phyloP scores from a whole-genome alignment of 2,329 filamentous ascomycete genomes.

The Coniochaeta prunicola region DNA sequence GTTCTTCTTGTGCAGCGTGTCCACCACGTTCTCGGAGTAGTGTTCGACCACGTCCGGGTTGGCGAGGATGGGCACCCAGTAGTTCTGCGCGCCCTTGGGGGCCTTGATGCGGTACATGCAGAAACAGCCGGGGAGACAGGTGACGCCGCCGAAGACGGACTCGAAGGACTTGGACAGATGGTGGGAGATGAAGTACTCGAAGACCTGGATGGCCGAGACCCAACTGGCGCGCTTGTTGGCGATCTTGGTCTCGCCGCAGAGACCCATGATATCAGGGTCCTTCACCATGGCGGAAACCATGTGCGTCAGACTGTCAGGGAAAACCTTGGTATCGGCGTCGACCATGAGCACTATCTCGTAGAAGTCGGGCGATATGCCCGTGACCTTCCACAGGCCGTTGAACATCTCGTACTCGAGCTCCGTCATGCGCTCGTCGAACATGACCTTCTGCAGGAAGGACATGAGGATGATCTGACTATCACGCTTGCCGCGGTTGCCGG shows the following conservation, averaged over 20 bases:
- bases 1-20: slow-evolving; percentile 98
- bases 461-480: slow-evolving; percentile 99
- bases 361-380: slow-evolving; percentile 94
- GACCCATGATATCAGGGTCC: slow-evolving; percentile 97
- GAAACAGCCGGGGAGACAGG: slow-evolving; percentile 96
- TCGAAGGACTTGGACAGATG: slow-evolving; percentile 96
- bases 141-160: slow-evolving; percentile 97
- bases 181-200: slow-evolving; percentile 99
- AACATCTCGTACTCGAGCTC: slow-evolving; percentile 99
- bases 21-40: slow-evolving; percentile 98
- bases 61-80: slow-evolving; percentile 97
- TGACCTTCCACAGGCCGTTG: slow-evolving; percentile 97
- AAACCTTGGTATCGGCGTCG: slow-evolving; percentile 97
- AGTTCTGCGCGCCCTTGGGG: slow-evolving; percentile 96
- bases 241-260: slow-evolving; percentile 99
- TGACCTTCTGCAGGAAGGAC: slow-evolving; percentile 99
- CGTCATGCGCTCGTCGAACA: slow-evolving; percentile 99
- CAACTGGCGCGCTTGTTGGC: slow-evolving; percentile 93
- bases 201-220: slow-evolving; percentile 98
- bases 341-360: slow-evolving; percentile 99
- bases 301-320: slow-evolving; percentile 95
- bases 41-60: slow-evolving; percentile 99
- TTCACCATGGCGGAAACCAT: slow-evolving; percentile 99
- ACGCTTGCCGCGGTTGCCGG: slow-evolving; percentile 95
- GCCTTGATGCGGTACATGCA: slow-evolving; percentile 99